Evolutionary conservation across 345 rosid species (phyloP).

Genomic region (Trapa incisa): DNA sequence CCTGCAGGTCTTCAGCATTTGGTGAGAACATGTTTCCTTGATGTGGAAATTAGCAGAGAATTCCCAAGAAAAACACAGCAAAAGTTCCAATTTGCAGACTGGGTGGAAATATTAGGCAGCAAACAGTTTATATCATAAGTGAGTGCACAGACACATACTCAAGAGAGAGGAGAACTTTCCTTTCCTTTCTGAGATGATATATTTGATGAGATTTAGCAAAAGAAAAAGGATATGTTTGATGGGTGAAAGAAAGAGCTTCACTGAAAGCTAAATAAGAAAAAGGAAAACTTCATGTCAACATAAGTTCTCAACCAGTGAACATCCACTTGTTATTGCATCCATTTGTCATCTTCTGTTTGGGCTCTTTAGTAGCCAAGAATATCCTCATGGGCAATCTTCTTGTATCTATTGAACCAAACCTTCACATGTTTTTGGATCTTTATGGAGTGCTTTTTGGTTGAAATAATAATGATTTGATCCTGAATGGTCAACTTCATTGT

Average conservation of each 20-base stretch:
- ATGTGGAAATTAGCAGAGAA: too few relatives aligned
- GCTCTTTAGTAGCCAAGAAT: conserved; percentile 9
- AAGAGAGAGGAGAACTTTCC: not conserved
- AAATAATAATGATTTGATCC: not conserved
- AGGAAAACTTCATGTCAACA: not conserved
- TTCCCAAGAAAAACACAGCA: not conserved
- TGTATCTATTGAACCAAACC: conserved; percentile 10
- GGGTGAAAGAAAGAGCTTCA: conserved; percentile 8
- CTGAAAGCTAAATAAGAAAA: conserved; percentile 12
- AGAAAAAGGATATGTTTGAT: not conserved
- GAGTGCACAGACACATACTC: too few relatives aligned
- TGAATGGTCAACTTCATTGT: not conserved
- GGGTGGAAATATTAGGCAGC: too few relatives aligned
- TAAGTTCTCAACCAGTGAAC: conserved; percentile 10
- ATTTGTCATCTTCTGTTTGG: conserved; percentile 21
- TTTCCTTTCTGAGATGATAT: not conserved
- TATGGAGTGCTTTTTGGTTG: not conserved
- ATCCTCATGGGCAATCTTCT: conserved; percentile 6
- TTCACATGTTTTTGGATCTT: conserved; percentile 19
- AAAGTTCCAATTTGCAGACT: not conserved
- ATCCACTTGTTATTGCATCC: conserved; percentile 12
- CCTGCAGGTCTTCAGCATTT: not conserved
- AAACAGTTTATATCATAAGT: too few relatives aligned
- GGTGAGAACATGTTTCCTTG: too few relatives aligned
- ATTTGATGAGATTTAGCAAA: not conserved